phyloP scores from a whole-genome alignment of 257 asterid species.

The Solanum sejunctum region DNA sequence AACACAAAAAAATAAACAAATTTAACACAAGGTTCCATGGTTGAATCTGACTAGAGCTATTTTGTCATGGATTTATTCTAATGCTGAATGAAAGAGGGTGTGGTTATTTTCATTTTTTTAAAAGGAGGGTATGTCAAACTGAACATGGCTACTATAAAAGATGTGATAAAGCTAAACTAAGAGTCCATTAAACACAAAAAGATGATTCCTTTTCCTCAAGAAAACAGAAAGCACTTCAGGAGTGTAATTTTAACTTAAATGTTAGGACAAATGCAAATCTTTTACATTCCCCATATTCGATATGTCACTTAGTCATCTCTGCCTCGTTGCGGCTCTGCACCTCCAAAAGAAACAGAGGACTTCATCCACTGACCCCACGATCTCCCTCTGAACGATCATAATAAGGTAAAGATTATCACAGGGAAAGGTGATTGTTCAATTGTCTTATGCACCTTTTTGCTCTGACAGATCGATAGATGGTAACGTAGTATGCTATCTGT shows the following conservation, averaged over 20 bases:
- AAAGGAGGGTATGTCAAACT: neutral
- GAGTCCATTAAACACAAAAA: neutral
- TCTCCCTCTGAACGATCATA: too few relatives aligned
- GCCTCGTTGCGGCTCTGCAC: too few relatives aligned
- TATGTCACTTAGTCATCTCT: too few relatives aligned
- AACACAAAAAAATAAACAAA: neutral
- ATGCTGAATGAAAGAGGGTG: neutral
- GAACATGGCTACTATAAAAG: neutral
- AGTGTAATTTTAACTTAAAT: neutral
- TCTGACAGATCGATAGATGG: neutral
- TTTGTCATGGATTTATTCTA: neutral
- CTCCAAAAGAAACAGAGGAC: too few relatives aligned
- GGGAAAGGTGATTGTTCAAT: neutral
- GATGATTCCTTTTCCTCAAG: neutral
- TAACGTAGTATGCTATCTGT: neutral
- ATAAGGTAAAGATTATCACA: neutral
- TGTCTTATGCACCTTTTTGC: neutral
- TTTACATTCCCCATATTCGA: neutral
- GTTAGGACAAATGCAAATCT: neutral
- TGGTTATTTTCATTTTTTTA: neutral
- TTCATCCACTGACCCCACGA: too few relatives aligned
- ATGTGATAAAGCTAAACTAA: neutral
- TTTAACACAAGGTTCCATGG: neutral
- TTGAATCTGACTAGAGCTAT: neutral
- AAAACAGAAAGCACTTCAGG: neutral